Conservation (phyloP, 129 eudicot species). For the Erigeron canadensis region DNA sequence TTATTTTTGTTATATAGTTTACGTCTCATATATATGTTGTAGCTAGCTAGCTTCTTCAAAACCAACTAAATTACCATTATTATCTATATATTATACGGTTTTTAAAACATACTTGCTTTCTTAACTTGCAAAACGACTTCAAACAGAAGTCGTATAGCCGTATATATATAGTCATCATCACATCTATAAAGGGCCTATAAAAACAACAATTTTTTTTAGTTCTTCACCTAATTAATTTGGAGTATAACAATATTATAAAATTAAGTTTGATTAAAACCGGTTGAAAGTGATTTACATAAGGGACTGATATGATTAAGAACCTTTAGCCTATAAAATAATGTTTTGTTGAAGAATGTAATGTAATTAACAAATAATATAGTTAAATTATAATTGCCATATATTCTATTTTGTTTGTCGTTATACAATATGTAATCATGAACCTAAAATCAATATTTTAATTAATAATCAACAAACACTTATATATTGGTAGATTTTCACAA, state of each 20-base stretch:
- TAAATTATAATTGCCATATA: not conserved
- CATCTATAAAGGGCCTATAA: not conserved
- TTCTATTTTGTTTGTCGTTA: not conserved
- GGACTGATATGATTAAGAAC: no score
- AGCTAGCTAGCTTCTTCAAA: no score
- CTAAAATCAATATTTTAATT: not conserved
- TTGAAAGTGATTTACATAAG: not conserved
- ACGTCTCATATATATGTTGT: not conserved
- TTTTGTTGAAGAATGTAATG: not conserved
- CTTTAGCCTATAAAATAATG: not conserved
- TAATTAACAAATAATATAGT: not conserved
- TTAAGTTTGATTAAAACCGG: not conserved
- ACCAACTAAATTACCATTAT: no score
- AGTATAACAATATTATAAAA: not conserved
- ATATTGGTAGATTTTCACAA: conserved; percentile 3
- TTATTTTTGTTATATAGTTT: not conserved
- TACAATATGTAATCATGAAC: not conserved
- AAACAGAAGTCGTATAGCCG: not conserved
- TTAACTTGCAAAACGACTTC: not conserved
- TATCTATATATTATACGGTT: no score
- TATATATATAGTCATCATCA: not conserved
- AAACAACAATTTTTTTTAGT: no score
- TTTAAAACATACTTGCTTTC: no score
- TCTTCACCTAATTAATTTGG: not conserved
- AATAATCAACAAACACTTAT: no score